A percentile compares a stretch with the other conserved stretches of the same genome.
phyloP scores from a whole-genome alignment of 257 asterid genomes.

The Lycium ferocissimum region DNA sequence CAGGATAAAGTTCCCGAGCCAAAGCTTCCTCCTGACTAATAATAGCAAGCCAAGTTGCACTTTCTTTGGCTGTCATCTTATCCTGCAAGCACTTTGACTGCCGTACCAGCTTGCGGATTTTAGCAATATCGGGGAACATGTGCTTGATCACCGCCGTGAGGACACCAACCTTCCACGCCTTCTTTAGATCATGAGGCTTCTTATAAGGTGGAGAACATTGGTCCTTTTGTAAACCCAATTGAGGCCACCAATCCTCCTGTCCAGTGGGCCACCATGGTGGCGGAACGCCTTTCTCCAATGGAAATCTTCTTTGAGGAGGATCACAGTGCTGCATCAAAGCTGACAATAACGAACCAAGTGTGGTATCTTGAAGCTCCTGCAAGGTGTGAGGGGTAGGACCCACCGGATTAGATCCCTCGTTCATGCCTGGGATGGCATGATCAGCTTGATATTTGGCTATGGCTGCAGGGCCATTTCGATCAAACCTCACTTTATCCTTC shows the following conservation, averaged over 20 bases:
- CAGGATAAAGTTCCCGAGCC: constrained; percentile 80
- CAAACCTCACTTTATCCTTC: constrained; percentile 88
- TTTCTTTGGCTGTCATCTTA: constrained; percentile 92
- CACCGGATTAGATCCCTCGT: constrained; percentile 44
- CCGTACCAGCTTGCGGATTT: constrained; percentile 82
- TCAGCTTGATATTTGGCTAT: constrained; percentile 69
- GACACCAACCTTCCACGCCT: constrained; percentile 89
- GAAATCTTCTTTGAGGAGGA: constrained; percentile 92
- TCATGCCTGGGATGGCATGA: constrained; percentile 50
- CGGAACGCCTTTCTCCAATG: constrained; percentile 78
- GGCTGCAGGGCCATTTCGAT: constrained; percentile 88
- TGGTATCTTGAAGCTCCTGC: constrained; percentile 91
- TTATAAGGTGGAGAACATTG: constrained; percentile 84
- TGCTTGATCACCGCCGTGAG: constrained; percentile 88
- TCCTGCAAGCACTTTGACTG: constrained; percentile 91
- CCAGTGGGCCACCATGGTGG: constrained; percentile 99
- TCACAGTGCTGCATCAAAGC: constrained; percentile 93
- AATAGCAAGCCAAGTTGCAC: constrained; percentile 87
- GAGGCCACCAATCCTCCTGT: constrained; percentile 89
- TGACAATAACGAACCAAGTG: constrained; percentile 80
- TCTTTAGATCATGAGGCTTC: constrained; percentile 90
- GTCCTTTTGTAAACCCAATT: constrained; percentile 69
- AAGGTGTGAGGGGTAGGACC: constrained; percentile 84
- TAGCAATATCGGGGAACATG: constrained; percentile 81
- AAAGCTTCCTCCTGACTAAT: constrained; percentile 77